phyloP scores from a whole-genome alignment of 768 basidiomycete genomes.

The Macrocybe gigantea region DNA sequence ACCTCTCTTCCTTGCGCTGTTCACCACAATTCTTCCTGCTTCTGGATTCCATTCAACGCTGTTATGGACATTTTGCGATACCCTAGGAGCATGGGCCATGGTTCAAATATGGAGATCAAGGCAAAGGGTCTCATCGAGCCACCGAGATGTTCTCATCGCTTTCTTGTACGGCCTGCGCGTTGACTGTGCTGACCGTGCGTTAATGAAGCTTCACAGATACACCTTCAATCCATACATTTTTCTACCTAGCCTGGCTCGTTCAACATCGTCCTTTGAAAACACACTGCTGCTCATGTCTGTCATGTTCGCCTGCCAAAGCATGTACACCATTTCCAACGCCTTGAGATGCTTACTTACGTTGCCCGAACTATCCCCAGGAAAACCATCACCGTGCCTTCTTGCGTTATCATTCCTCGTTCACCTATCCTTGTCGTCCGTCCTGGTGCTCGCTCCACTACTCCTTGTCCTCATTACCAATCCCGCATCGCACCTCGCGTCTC shows the following conservation, averaged over 20 bases:
- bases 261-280: conserved; percentile 82
- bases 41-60: conserved; percentile 42
- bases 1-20: conserved; percentile 70
- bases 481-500: conserved; percentile 63
- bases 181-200: not conserved
- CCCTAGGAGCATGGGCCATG: conserved; percentile 61
- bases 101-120: conserved; percentile 63
- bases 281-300: conserved; percentile 59
- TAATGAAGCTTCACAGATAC: conserved; percentile 43
- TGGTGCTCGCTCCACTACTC: conserved; percentile 62
- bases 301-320: conserved; percentile 67
- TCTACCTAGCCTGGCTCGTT: conserved; percentile 72
- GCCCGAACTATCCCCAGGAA: conserved; percentile 36
- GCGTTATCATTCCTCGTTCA: conserved; percentile 68
- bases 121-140: conserved; percentile 39
- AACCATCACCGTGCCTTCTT: conserved; percentile 50
- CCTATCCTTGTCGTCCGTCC: conserved; percentile 61
- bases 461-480: conserved; percentile 60
- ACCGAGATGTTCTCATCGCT: conserved; percentile 58
- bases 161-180: conserved; percentile 48
- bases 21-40: conserved; percentile 62
- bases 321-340: conserved; percentile 5
- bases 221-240: conserved; percentile 88
- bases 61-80: conserved; percentile 69
- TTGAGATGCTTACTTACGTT: not conserved